A percentile compares a stretch with the other conserved stretches of the same genome.
Evolutionary conservation across 108 stramenopile species (phyloP).

Genomic region (Craspedostauros australis): DNA sequence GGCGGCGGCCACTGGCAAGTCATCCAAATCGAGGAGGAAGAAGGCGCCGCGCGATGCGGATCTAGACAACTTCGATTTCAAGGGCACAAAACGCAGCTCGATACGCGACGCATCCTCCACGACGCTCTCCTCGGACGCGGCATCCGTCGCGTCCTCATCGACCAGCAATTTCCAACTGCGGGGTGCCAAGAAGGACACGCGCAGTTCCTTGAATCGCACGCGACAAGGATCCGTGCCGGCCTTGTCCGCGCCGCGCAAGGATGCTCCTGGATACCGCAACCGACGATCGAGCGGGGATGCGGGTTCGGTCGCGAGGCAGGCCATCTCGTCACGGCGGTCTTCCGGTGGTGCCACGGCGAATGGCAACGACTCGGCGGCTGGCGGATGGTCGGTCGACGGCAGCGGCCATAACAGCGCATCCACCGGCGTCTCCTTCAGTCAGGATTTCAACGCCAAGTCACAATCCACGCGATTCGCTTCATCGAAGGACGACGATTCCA

Average conservation of each 20-base stretch:
- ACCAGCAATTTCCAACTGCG: slow-evolving; percentile 1
- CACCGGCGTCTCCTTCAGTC: too few relatives aligned
- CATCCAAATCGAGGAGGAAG: slow-evolving; percentile 17
- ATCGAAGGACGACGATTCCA: not conserved
- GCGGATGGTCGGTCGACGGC: too few relatives aligned
- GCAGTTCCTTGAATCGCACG: not conserved
- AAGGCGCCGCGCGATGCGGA: slow-evolving; percentile 31
- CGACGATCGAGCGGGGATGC: not conserved
- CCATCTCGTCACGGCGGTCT: not conserved
- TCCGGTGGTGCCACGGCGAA: not conserved
- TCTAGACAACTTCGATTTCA: slow-evolving; percentile 45
- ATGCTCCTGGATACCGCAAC: not conserved
- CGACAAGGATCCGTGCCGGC: slow-evolving; percentile 11
- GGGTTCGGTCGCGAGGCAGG: too few relatives aligned
- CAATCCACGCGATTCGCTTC: too few relatives aligned
- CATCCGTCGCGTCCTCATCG: slow-evolving; percentile 2
- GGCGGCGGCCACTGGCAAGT: slow-evolving; percentile 11
- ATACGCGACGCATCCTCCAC: not conserved
- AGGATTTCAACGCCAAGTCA: too few relatives aligned
- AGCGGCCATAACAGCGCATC: too few relatives aligned
- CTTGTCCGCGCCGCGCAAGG: slow-evolving; percentile 13
- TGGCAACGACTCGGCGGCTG: too few relatives aligned
- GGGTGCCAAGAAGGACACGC: slow-evolving; percentile 11
- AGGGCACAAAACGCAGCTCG: slow-evolving; percentile 14
- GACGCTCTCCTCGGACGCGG: not conserved